Evolutionary conservation across 169 alveolate genomes (phyloP).

Genomic region (Besnoitia besnoiti): DNA sequence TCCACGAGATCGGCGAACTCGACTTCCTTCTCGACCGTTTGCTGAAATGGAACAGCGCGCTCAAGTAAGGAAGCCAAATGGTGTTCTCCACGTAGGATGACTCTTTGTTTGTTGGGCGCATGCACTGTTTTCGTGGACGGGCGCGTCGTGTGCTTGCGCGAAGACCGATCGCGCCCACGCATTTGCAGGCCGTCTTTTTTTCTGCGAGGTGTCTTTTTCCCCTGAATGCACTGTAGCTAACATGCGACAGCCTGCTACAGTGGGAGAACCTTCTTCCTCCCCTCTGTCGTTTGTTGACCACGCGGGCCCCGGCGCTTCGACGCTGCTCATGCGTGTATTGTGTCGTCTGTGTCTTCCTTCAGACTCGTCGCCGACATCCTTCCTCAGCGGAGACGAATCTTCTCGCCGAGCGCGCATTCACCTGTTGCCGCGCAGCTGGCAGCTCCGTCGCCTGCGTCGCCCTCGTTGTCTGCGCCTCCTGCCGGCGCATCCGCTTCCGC

Average conservation of each 20-base stretch:
- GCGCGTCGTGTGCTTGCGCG: no score
- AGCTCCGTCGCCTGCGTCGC: neutral
- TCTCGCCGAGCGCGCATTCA: neutral
- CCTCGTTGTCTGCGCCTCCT: neutral
- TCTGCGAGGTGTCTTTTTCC: no score
- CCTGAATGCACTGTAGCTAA: no score
- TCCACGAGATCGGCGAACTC: neutral
- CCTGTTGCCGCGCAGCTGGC: neutral
- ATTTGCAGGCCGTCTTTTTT: no score
- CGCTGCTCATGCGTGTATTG: no score
- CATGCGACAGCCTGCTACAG: no score
- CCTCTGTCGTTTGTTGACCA: neutral
- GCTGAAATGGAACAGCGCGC: neutral
- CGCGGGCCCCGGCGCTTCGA: no score
- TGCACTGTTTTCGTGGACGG: no score
- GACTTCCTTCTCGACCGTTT: neutral
- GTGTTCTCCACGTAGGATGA: no score
- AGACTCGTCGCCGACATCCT: conserved; percentile 25
- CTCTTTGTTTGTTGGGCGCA: no score
- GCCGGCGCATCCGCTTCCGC: neutral
- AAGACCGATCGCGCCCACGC: no score
- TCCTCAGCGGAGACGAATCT: neutral
- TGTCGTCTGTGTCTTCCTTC: neutral
- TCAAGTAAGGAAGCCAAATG: neutral
- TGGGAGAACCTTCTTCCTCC: no score